Base-by-base conservation (phyloP, 331 rosid genomes). In the Ulmus americana region DNA sequence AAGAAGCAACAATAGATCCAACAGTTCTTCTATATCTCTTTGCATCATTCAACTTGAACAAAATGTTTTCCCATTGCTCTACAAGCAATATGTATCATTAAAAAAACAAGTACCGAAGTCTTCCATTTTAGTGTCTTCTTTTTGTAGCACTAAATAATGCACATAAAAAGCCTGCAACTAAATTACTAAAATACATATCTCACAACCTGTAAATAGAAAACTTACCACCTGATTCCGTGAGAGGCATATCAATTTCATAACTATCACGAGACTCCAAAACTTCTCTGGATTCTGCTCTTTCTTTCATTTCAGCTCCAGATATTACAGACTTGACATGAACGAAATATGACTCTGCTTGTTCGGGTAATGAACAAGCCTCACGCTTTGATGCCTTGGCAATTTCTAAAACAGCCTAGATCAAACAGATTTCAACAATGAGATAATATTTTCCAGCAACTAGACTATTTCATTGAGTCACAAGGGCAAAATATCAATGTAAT, bases 1-100 rank as follows among this genome's bases (percentile, higher is more conserved):
- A 92, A 16, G 96, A 92, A 83, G 85, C 68, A 43, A 85, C 83
- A 78, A 86, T 80, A 47, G 94, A 86, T 64, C 95, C 98, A 76
- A 92, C 86, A 8, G 86, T 86, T 65, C 88, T 68, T 75, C 98
- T 80, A 81, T 89, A 86, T 72, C 98, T 89, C 84, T 77, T 83
- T 51, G 82, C 81, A 72, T 92, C 95, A 46, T 85, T 92, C 79
- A 86, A 64, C 88, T 82, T 87, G 76, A 85, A 86, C 68, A 73
- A 75, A 77, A 84, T 64, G 46, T 38, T 76, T 71, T 86, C 98
- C 90, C 88, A 89, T 77, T 66, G 81, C 74, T 82, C 98, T 89
- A 76, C 74, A 86, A 38, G 46, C 63, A 77, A 39, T 55, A 74
- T 46, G 72, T n/a, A 65, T 40, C 77, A 35, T 70, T 65, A 63